Conservation (phyloP, 1,284 basidiomycete genomes). For the Rhodotorula sp. region DNA sequence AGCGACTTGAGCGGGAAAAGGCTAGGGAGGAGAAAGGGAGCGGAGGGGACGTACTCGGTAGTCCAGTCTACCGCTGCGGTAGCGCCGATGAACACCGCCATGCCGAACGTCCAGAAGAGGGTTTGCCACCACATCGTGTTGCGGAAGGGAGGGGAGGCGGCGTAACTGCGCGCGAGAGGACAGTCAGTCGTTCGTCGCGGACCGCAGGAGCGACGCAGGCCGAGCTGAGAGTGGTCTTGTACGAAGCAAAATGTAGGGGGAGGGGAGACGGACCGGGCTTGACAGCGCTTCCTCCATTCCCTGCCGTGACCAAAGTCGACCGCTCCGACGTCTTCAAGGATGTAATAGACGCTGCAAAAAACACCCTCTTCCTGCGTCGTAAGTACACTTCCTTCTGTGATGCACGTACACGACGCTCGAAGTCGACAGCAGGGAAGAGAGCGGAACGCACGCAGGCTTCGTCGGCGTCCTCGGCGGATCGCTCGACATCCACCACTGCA, state of each 20-base stretch:
- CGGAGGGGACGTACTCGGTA: slow-evolving; percentile 11
- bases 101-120: slow-evolving; percentile 29
- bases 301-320: slow-evolving; percentile 20
- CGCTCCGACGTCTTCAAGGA: too few species aligned
- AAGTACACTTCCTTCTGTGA: too few species aligned
- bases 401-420: too few species aligned
- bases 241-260: too few species aligned
- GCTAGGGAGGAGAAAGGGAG: background rate
- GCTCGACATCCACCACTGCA: slow-evolving; percentile 35
- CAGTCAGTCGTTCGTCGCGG: background rate
- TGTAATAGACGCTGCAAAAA: too few species aligned
- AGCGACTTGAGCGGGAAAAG: slow-evolving; percentile 38
- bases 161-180: slow-evolving; percentile 25
- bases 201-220: too few species aligned
- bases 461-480: slow-evolving; percentile 36
- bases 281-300: slow-evolving; percentile 33
- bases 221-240: too few species aligned
- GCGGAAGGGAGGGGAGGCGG: slow-evolving; percentile 40
- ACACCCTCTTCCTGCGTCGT: too few species aligned
- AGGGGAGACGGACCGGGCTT: slow-evolving; percentile 45
- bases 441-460: slow-evolving; percentile 37
- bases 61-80: slow-evolving; percentile 38
- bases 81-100: slow-evolving; percentile 26
- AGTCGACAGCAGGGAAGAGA: slow-evolving; percentile 42
- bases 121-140: slow-evolving; percentile 34